phyloP scores from a whole-genome alignment of 805 yeast genomes.

The Suhomyces kilbournensis region DNA sequence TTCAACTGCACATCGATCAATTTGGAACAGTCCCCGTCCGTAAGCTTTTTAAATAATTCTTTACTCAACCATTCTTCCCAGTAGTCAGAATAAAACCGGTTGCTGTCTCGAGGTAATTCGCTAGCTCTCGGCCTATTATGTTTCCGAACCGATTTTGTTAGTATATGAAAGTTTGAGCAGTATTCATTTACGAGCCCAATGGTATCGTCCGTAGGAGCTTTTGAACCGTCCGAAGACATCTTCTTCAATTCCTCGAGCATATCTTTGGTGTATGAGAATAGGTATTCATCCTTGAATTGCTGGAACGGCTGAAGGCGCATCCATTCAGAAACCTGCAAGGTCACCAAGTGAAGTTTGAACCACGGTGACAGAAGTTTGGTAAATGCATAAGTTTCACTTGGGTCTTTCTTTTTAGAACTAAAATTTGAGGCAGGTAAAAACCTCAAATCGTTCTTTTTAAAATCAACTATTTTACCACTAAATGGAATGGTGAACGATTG shows the following conservation, averaged over 20 bases:
- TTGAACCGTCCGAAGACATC: conserved; percentile 2
- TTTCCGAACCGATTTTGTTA: conserved; percentile 16
- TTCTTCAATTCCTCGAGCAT: conserved; percentile 13
- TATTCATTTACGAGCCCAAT: conserved; percentile 19
- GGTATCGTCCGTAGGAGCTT: conserved; percentile 7
- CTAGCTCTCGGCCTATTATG: not conserved
- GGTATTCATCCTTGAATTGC: conserved; percentile 23
- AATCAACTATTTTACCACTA: conserved; percentile 33
- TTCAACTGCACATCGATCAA: conserved; percentile 37
- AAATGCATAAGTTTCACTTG: conserved; percentile 6
- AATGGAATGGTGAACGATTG: conserved; percentile 15
- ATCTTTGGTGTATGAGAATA: conserved; percentile 16
- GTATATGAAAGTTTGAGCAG: conserved; percentile 16
- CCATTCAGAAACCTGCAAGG: conserved; percentile 37
- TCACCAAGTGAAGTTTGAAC: conserved; percentile 17
- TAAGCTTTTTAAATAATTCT: conserved; percentile 21
- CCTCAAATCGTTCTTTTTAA: conserved; percentile 34
- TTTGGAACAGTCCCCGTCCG: conserved; percentile 22
- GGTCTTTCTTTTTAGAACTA: not conserved
- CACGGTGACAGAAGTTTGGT: conserved; percentile 16
- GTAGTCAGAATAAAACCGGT: conserved; percentile 7
- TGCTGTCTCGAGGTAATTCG: not conserved
- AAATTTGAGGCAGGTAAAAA: conserved; percentile 14
- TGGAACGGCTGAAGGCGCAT: conserved; percentile 34
- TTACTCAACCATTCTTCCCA: conserved; percentile 33